These are phyloP conservation scores for Penicillium parvum DNA, from an alignment of 495 filamentous ascomycete species.

Conservation along the genomic window DNA sequence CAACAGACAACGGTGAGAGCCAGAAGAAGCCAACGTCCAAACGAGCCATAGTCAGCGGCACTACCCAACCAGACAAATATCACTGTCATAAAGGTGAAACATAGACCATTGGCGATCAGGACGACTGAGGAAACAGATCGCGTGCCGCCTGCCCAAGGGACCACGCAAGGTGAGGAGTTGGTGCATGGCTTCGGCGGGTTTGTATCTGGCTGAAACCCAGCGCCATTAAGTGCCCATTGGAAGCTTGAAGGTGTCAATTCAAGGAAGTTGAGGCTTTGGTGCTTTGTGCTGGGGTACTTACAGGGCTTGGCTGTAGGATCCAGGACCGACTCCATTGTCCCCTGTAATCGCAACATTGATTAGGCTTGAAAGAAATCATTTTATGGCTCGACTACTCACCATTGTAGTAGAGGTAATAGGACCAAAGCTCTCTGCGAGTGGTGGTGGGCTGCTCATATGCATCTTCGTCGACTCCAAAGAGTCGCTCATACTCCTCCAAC, in stretches of 20 bases:
- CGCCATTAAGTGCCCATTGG: conserved; percentile 43
- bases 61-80: conserved; percentile 47
- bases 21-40: conserved; percentile 47
- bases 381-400: conserved; percentile 25
- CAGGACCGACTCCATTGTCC: conserved; percentile 47
- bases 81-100: conserved; percentile 48
- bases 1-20: conserved; percentile 45
- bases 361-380: no score
- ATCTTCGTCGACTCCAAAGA: conserved; percentile 39
- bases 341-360: conserved; percentile 18
- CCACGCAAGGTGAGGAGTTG: conserved; percentile 40
- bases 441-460: conserved; percentile 42
- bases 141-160: conserved; percentile 43
- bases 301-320: conserved; percentile 45
- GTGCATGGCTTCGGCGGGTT: conserved; percentile 38
- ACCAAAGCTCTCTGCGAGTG: conserved; percentile 44
- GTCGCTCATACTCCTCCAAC: conserved; percentile 32
- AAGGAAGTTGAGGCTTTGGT: not conserved
- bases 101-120: conserved; percentile 47
- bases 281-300: conserved; percentile 9
- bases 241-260: conserved; percentile 25
- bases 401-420: conserved; percentile 48
- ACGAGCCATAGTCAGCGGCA: conserved; percentile 48
- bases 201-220: conserved; percentile 42
- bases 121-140: conserved; percentile 43